Percentiles rank a stretch among this genome's conserved stretches.
Evolutionary conservation across 2,329 filamentous ascomycete species (phyloP).

Genomic region (Paraphoma sp.): DNA sequence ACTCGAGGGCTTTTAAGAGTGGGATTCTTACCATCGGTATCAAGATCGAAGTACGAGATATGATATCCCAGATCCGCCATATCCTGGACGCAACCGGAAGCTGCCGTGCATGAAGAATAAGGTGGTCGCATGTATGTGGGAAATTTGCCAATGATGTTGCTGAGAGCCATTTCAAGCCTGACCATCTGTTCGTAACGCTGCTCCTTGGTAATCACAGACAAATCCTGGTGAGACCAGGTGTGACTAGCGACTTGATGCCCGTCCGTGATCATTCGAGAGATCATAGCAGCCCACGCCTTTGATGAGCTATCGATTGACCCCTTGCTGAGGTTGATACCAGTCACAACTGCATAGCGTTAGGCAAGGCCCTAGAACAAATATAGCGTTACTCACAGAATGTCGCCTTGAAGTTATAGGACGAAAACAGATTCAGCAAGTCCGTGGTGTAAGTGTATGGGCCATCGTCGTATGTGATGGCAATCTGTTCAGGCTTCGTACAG

Average conservation of each 20-base stretch:
- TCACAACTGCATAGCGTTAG: slow-evolving; percentile 52
- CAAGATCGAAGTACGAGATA: slow-evolving; percentile 66
- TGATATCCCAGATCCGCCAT: slow-evolving; percentile 61
- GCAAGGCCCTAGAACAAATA: neutral
- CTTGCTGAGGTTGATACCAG: slow-evolving; percentile 63
- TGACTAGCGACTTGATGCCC: slow-evolving; percentile 68
- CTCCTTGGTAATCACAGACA: slow-evolving; percentile 51
- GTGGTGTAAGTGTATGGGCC: slow-evolving; percentile 68
- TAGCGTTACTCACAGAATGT: slow-evolving; percentile 60
- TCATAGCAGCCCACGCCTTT: slow-evolving; percentile 54
- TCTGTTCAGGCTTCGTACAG: slow-evolving; percentile 60
- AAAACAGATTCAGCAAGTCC: slow-evolving; percentile 66
- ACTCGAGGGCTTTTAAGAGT: neutral
- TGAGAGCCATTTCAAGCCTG: slow-evolving; percentile 62
- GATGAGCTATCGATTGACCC: slow-evolving; percentile 60
- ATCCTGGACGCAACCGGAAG: slow-evolving; percentile 45
- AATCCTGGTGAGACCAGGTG: slow-evolving; percentile 62
- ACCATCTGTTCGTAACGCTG: slow-evolving; percentile 58
- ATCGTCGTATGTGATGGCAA: slow-evolving; percentile 73
- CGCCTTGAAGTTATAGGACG: slow-evolving; percentile 64
- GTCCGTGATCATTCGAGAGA: slow-evolving; percentile 60
- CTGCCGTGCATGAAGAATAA: slow-evolving; percentile 53
- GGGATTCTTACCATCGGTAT: slow-evolving; percentile 52
- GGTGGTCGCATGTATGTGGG: slow-evolving; percentile 62
- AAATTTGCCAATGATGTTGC: slow-evolving; percentile 61